Evolutionary conservation across 2,329 filamentous ascomycete species (phyloP).

Genomic region (Fusarium decemcellulare): DNA sequence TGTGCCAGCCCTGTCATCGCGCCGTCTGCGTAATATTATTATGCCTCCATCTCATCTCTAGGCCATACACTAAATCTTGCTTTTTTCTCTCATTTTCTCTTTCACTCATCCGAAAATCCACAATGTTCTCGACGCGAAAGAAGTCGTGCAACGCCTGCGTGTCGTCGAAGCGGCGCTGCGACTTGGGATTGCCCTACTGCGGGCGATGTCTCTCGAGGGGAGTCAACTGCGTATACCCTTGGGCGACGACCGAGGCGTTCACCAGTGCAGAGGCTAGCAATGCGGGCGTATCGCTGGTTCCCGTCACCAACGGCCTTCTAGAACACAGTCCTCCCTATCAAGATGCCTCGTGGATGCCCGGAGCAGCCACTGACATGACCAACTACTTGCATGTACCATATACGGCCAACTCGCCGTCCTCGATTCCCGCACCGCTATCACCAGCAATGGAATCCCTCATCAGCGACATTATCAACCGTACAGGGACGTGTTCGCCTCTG

Average conservation of each 20-base stretch:
- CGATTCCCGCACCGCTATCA: not conserved
- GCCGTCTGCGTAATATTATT: no score
- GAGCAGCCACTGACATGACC: not conserved
- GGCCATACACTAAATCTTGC: no score
- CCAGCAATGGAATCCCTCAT: conserved; percentile 16
- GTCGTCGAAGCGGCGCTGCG: conserved; percentile 21
- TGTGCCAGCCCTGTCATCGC: no score
- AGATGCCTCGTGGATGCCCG: not conserved
- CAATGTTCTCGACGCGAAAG: conserved; percentile 13
- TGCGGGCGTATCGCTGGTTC: not conserved
- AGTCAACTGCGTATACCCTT: conserved; percentile 16
- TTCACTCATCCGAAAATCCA: not conserved
- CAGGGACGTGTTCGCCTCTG: not conserved
- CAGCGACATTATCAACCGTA: conserved; percentile 3
- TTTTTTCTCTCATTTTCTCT: no score
- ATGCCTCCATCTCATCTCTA: no score
- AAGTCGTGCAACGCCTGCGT: conserved; percentile 28
- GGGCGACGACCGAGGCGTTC: conserved; percentile 2
- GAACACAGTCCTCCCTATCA: not conserved
- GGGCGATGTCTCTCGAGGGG: conserved; percentile 14
- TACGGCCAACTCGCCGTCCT: not conserved
- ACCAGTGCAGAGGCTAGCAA: not conserved
- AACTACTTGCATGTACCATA: not conserved
- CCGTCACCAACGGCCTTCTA: not conserved
- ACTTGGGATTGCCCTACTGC: conserved; percentile 19